Percentiles rank a stretch among this genome's conserved stretches.
Evolutionary conservation across 2,329 filamentous ascomycete species (phyloP).

Genomic region (Cadophora luteo-olivacea): DNA sequence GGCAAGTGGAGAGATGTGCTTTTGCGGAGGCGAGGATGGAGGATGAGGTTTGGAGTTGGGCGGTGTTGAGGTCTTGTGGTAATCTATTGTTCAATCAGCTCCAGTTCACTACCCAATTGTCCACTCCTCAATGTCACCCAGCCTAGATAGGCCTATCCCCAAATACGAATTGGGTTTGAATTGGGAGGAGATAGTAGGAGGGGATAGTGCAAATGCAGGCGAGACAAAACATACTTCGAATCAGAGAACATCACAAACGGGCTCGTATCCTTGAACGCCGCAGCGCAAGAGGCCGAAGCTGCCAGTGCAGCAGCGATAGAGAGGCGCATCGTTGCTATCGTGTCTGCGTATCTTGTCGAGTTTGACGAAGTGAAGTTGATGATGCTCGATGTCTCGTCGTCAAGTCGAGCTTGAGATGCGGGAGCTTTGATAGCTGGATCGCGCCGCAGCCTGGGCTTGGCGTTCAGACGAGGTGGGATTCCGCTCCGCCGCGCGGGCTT

Average conservation of each 20-base stretch:
- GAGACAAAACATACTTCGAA: slow-evolving; percentile 39
- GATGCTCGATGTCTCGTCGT: no score
- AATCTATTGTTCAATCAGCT: slow-evolving; percentile 14
- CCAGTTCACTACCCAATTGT: not conserved
- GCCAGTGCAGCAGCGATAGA: slow-evolving; percentile 58
- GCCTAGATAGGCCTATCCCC: no score
- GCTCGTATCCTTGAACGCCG: slow-evolving; percentile 84
- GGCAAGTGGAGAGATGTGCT: slow-evolving; percentile 68
- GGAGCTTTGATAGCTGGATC: slow-evolving; percentile 21
- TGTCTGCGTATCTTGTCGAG: slow-evolving; percentile 15
- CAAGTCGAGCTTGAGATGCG: slow-evolving; percentile 25
- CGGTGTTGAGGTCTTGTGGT: slow-evolving; percentile 21
- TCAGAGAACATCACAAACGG: slow-evolving; percentile 89
- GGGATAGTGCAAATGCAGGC: not conserved
- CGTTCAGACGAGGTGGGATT: not conserved
- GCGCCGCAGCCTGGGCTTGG: not conserved
- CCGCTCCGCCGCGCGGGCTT: not conserved
- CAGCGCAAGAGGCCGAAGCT: slow-evolving; percentile 62
- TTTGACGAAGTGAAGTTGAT: slow-evolving; percentile 18
- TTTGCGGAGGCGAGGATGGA: slow-evolving; percentile 35
- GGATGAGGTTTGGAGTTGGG: slow-evolving; percentile 36
- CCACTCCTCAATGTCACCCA: no score
- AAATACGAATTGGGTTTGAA: no score
- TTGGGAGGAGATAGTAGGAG: no score
- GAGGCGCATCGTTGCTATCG: slow-evolving; percentile 57